phyloP scores from a whole-genome alignment of 108 stramenopile species.

The Pseudonitzschia delicatissima region DNA sequence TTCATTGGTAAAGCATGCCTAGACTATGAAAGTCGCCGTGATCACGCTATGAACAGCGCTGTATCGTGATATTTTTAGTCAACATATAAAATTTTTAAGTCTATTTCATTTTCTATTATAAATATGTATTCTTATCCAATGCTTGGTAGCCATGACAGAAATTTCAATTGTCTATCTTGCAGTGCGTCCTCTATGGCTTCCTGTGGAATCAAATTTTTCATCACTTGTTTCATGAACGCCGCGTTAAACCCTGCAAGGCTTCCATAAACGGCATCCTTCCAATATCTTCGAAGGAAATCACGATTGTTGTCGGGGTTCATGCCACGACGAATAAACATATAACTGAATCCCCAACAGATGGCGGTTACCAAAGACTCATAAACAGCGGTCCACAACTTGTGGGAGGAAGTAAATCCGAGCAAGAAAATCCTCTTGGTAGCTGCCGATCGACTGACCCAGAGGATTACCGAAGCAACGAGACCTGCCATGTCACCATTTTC shows the following conservation, averaged over 20 bases:
- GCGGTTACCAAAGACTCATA: constrained; percentile 79
- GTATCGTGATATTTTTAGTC: no score
- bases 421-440: constrained; percentile 77
- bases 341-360: constrained; percentile 82
- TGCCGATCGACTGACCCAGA: constrained; percentile 73
- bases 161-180: constrained; percentile 45
- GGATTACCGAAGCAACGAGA: constrained; percentile 67
- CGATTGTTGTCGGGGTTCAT: constrained; percentile 83
- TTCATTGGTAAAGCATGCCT: no score
- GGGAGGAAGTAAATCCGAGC: constrained; percentile 81
- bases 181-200: constrained; percentile 57
- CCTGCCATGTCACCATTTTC: constrained; percentile 79
- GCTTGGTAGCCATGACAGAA: constrained; percentile 52
- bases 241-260: constrained; percentile 90
- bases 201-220: constrained; percentile 87
- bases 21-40: no score
- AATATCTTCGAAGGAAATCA: constrained; percentile 74
- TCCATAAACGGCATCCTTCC: constrained; percentile 91
- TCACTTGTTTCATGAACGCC: constrained; percentile 83
- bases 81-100: neutral
- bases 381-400: constrained; percentile 81
- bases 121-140: constrained; percentile 1
- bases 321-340: constrained; percentile 80
- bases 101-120: neutral
- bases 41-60: neutral